Evolutionary conservation across 768 basidiomycete species (phyloP), one percentile per base, ranked within the genome.

Genomic region (Xerocomus potaroensis): DNA sequence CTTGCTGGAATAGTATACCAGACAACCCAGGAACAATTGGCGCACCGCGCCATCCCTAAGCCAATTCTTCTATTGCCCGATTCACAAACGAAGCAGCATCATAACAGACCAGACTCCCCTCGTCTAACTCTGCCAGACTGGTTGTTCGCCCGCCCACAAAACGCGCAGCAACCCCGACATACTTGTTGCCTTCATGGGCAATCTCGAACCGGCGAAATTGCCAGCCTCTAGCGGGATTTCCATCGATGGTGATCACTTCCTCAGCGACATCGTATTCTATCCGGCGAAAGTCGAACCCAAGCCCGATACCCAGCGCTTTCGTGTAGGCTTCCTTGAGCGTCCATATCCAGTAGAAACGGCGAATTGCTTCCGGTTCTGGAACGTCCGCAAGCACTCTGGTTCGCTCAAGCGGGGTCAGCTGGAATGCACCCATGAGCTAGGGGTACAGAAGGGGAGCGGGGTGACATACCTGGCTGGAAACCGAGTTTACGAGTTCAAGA

Each of bases 241-340:
- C 80, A 53, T 91, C 87, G 27, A 91, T 75, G 21, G 70, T 72
- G 22, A 91, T 69, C 6, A 65, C 49, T 47, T 78, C 75, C 23
- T 70, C 57, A 18, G 60, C 60, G 8, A 81, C 71, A 58, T 87
- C 74, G 63, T 81, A 90, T 60, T 89, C 81, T 49, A 92, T 77
- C 18, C 88, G 78, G 19, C 71, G 72, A 66, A 91, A 87, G 55
- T 91, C 85, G 59, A 91, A 91, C 2, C 88, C 84, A 12, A 93
- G 76, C 0, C 91, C 91, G 27, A 85, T 61, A 1, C 91, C 91
- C 27, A 92, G 73, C 3, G 89, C 87, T 67, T 93, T 94, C 6
- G 87, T 90, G 63, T 91, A 92, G 4, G 91, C 90, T 63, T 94
- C 91, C 66, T 94, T 94, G 61, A 89, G 67, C 7, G 91, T 91